Base-by-base conservation (phyloP, 2,329 filamentous ascomycete species). In the Rhytidhysteron rufulum region DNA sequence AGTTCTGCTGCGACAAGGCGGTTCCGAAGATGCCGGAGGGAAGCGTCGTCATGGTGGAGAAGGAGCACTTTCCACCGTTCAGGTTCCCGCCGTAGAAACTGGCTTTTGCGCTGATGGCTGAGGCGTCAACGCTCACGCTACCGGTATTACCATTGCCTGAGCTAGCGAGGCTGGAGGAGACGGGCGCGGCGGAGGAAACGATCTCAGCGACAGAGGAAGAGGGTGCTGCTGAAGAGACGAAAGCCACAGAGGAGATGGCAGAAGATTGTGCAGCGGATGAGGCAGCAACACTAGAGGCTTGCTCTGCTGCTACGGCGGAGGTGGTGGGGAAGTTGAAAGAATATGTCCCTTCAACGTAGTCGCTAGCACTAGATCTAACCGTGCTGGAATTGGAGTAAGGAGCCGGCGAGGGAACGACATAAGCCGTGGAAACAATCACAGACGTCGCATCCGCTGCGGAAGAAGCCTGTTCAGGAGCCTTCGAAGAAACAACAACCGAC, bases 21-120 rank as follows among this genome's bases (percentile, higher is more conserved):
- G 80, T 81, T 40, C 83, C 82, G 51, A 69, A 78, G 41, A 85
- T 61, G 10, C 69, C 68, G 9, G 73, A 67, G 5, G 82, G 80
- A 19, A 85, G 66, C 3, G 73, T 80, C 66, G 83, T 84, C n/a
- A n/a, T n/a, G 37, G 72, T 77, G 6, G 70, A 68, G 69, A 85
- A 84, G 10, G 75, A 79, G 63, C 82, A 86, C 43, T 71, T 73
- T 45, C 82, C 82, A 29, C 80, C 80, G 4, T 63, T 59, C 2
- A 80, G 57, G 55, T 66, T 65, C 6, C 62, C 62, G 22, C 57
- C 60, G 40, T 67, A 66, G 50, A 55, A 63, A 6, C 62, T 65
- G n/a, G 62, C 63, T 19, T 58, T 41, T 5, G 39, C 47, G 10
- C 45, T 36, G n/a, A 48, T 35, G 10, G 42, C 40, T 25, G 46